Percentiles rank a stretch among this genome's conserved stretches.
Evolutionary conservation across 176 grass and related monocot species (phyloP).

Genomic region (Triticum monococcum): DNA sequence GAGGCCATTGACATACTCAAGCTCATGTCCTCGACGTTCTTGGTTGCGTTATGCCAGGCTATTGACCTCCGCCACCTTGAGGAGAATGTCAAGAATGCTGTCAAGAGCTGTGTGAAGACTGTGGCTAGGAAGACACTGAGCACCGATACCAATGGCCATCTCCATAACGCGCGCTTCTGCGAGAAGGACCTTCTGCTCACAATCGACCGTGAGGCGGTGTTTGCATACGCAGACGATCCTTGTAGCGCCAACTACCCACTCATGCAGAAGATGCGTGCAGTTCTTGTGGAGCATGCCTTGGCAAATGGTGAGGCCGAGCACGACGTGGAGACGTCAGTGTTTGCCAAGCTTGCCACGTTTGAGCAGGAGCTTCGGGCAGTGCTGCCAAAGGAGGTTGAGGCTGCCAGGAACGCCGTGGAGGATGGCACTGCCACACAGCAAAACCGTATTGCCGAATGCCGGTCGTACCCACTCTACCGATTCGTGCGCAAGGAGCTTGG

Average conservation of each 20-base stretch:
- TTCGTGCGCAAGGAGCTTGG: conserved; percentile 66
- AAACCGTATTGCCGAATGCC: conserved; percentile 54
- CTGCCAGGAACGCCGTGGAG: conserved; percentile 45
- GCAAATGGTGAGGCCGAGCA: conserved; percentile 53
- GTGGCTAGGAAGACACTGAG: conserved; percentile 59
- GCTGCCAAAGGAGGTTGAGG: conserved; percentile 56
- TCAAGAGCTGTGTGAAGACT: conserved; percentile 49
- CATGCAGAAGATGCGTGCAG: conserved; percentile 64
- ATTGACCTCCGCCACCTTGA: conserved; percentile 72
- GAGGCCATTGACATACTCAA: conserved; percentile 83
- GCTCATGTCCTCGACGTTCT: conserved; percentile 89
- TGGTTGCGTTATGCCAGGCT: conserved; percentile 74
- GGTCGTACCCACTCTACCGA: conserved; percentile 63
- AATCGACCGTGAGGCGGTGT: conserved; percentile 69
- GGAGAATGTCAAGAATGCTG: conserved; percentile 63
- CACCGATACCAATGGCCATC: conserved; percentile 33
- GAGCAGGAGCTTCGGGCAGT: conserved; percentile 45
- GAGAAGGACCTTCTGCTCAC: conserved; percentile 66
- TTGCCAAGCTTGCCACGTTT: conserved; percentile 66
- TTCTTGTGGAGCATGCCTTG: conserved; percentile 58
- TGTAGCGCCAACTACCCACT: conserved; percentile 65
- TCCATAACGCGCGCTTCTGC: conserved; percentile 58
- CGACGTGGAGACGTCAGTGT: conserved; percentile 49
- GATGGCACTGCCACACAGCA: conserved; percentile 25
- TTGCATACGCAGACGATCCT: conserved; percentile 64